Evolutionary conservation across 164 flowering plant species (phyloP).

Genomic region (Saururus chinensis): DNA sequence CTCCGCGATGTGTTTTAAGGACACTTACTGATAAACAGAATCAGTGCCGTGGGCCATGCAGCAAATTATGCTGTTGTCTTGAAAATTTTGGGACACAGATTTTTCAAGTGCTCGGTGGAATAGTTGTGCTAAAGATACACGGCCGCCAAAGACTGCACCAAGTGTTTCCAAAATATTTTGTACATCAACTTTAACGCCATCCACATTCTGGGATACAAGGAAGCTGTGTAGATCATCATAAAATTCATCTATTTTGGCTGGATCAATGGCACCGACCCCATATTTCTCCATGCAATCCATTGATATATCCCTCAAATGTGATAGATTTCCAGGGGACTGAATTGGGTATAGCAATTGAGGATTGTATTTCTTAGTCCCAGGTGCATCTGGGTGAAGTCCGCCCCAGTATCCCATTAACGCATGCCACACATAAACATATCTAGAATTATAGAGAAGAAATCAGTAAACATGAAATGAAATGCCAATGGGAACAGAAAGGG

Average conservation of each 20-base stretch:
- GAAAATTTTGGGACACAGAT: constrained; percentile 43
- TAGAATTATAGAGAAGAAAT: constrained; percentile 3
- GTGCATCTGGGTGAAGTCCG: constrained; percentile 38
- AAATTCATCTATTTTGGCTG: constrained; percentile 36
- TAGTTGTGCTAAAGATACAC: constrained; percentile 40
- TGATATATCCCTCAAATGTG: constrained; percentile 29
- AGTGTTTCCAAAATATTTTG: constrained; percentile 52
- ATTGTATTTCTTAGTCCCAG: constrained; percentile 32
- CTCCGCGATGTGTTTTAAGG: background rate
- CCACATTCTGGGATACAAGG: constrained; percentile 44
- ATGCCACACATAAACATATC: constrained; percentile 68
- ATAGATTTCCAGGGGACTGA: constrained; percentile 40
- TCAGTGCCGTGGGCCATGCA: constrained; percentile 63
- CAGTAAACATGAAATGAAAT: background rate
- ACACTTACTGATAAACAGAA: constrained; percentile 37
- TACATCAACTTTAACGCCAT: constrained; percentile 68
- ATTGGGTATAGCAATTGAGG: constrained; percentile 31
- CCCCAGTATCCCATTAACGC: constrained; percentile 72
- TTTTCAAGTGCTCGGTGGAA: constrained; percentile 51
- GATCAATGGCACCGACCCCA: constrained; percentile 49
- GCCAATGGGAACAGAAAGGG: background rate
- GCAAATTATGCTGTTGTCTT: constrained; percentile 57
- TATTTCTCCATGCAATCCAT: constrained; percentile 50
- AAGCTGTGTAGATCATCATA: constrained; percentile 53
- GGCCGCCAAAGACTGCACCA: constrained; percentile 36